phyloP scores from a whole-genome alignment of 2,329 filamentous ascomycete species.

The Colletotrichum tabaci region DNA sequence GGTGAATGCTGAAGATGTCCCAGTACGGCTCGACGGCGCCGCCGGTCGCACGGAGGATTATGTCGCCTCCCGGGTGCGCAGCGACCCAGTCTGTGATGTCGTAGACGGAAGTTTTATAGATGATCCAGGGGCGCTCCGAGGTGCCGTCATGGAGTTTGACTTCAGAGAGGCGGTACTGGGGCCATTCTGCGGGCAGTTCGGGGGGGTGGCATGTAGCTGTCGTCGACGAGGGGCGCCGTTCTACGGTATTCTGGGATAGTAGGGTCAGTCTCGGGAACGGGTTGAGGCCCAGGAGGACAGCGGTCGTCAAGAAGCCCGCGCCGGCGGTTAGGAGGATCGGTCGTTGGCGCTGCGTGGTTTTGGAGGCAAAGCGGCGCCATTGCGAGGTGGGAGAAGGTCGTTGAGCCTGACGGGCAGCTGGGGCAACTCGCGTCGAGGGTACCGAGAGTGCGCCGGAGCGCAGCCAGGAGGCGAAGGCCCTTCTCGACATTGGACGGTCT shows the following conservation, averaged over 20 bases:
- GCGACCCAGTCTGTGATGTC: slow-evolving; percentile 67
- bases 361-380: background rate
- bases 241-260: background rate
- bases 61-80: slow-evolving; percentile 65
- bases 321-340: slow-evolving; percentile 8
- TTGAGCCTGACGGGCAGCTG: background rate
- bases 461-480: background rate
- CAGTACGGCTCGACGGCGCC: slow-evolving; percentile 66
- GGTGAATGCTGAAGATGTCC: slow-evolving; percentile 67
- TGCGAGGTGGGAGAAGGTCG: background rate
- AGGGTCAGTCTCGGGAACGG: background rate
- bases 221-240: background rate
- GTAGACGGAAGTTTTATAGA: slow-evolving; percentile 61
- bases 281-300: background rate
- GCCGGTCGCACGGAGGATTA: slow-evolving; percentile 65
- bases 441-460: background rate
- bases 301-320: background rate
- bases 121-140: slow-evolving; percentile 62
- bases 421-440: background rate
- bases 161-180: slow-evolving; percentile 50
- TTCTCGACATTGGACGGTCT: slow-evolving; percentile 10
- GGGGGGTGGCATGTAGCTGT: background rate
- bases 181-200: background rate
- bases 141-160: slow-evolving; percentile 53
- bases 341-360: background rate